These are phyloP conservation scores for Rosa rugosa DNA, from an alignment of 306 rosid species.

Conservation along the genomic window DNA sequence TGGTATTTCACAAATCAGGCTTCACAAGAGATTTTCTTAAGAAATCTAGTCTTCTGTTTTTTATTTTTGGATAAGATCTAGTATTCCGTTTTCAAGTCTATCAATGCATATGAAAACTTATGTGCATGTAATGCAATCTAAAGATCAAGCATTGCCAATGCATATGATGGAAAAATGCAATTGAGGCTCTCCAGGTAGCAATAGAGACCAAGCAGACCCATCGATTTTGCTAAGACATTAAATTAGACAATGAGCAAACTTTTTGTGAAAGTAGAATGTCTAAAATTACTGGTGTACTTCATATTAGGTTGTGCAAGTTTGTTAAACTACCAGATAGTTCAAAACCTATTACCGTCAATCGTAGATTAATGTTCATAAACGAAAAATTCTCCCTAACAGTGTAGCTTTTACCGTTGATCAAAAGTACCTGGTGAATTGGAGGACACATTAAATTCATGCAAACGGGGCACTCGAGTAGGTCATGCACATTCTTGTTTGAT, in stretches of 20 bases:
- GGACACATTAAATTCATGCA: slow-evolving; percentile 59
- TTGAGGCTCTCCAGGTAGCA: neutral
- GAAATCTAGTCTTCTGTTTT: neutral
- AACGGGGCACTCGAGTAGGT: slow-evolving; percentile 60
- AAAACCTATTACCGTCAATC: neutral
- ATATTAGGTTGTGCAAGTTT: neutral
- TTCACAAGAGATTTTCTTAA: neutral
- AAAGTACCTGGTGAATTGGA: slow-evolving; percentile 56
- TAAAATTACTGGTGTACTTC: neutral
- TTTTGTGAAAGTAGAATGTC: neutral
- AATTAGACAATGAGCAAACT: neutral
- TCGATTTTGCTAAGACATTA: neutral
- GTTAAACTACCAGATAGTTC: neutral
- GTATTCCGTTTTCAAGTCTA: neutral
- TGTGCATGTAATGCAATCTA: neutral
- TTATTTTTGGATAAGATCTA: no score
- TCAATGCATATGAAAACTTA: neutral
- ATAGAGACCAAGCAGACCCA: neutral
- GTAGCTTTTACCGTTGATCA: neutral
- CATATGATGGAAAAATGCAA: neutral
- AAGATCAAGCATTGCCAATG: neutral
- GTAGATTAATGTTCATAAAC: neutral
- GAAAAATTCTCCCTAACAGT: neutral
- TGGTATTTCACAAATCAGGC: neutral
- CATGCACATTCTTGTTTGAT: slow-evolving; percentile 40